These are phyloP conservation scores for Neoascochyta sp. DNA, from an alignment of 2,329 filamentous ascomycete species.

Conservation along the genomic window DNA sequence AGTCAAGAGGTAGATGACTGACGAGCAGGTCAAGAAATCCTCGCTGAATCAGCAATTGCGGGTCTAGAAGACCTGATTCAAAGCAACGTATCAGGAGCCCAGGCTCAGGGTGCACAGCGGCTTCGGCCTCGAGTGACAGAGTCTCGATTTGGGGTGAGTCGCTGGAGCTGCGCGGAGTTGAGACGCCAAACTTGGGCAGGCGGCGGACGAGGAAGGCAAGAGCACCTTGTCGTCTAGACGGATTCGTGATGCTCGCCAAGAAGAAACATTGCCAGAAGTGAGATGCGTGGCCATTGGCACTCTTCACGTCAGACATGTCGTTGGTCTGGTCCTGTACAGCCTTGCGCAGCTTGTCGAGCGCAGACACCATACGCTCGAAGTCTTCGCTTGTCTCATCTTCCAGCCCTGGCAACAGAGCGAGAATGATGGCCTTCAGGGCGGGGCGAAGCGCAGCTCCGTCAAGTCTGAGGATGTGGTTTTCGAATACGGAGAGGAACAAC, in stretches of 20 bases:
- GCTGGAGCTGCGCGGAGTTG: conserved; percentile 13
- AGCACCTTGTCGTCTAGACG: conserved; percentile 77
- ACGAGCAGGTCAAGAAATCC: conserved; percentile 92
- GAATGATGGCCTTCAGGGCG: conserved; percentile 82
- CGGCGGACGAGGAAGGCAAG: conserved; percentile 79
- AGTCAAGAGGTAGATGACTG: conserved; percentile 81
- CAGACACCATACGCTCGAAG: conserved; percentile 79
- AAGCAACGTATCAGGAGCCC: conserved; percentile 88
- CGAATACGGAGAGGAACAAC: conserved; percentile 77
- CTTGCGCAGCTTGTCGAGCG: conserved; percentile 73
- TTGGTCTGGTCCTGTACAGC: conserved; percentile 56
- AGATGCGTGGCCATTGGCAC: conserved; percentile 57
- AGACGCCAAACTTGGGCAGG: conserved; percentile 65
- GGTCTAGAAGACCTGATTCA: conserved; percentile 79
- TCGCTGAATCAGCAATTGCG: conserved; percentile 86
- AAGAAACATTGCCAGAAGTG: conserved; percentile 99
- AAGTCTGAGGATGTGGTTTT: conserved; percentile 72
- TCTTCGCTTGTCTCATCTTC: conserved; percentile 98
- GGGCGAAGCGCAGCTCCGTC: conserved; percentile 71
- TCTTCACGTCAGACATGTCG: conserved; percentile 40
- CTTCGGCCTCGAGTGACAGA: conserved; percentile 53
- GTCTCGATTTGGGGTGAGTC: conserved; percentile 5
- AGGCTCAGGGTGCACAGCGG: conserved; percentile 85
- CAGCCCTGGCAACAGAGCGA: conserved; percentile 83
- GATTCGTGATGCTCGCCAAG: conserved; percentile 84